A percentile compares a stretch with the other conserved stretches of the same genome.
phyloP scores from a whole-genome alignment of 306 rosid genomes.

The Rosa lucieae region DNA sequence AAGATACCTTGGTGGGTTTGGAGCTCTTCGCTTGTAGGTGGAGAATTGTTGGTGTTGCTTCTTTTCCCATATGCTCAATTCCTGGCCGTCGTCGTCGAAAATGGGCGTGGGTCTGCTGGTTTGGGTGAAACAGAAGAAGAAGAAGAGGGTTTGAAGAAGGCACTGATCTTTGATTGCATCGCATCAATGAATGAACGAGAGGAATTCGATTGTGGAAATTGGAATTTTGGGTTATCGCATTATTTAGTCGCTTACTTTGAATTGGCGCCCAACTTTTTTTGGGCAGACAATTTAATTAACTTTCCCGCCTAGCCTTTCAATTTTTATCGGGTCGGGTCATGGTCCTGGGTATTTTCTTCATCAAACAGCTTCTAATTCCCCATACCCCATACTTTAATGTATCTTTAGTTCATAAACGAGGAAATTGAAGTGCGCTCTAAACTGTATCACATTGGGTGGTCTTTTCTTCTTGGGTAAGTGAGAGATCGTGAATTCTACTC shows the following conservation, averaged over 20 bases:
- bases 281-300: not conserved
- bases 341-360: not conserved
- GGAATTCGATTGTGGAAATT: not conserved
- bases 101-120: constrained; percentile 24
- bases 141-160: constrained; percentile 58
- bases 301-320: not conserved
- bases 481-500: no score
- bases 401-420: no score
- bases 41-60: constrained; percentile 38
- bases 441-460: not conserved
- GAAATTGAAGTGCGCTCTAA: not conserved
- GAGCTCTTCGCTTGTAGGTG: constrained; percentile 53
- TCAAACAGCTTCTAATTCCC: not conserved
- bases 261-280: constrained; percentile 4
- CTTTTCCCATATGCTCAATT: constrained; percentile 62
- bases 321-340: not conserved
- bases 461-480: no score
- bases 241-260: not conserved
- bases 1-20: constrained; percentile 30
- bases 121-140: constrained; percentile 23
- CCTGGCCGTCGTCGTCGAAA: constrained; percentile 17
- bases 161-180: constrained; percentile 70
- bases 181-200: constrained; percentile 1
- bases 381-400: not conserved
- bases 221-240: not conserved